Evolutionary conservation across 768 basidiomycete species (phyloP).

Genomic region (Ramaria sp.): DNA sequence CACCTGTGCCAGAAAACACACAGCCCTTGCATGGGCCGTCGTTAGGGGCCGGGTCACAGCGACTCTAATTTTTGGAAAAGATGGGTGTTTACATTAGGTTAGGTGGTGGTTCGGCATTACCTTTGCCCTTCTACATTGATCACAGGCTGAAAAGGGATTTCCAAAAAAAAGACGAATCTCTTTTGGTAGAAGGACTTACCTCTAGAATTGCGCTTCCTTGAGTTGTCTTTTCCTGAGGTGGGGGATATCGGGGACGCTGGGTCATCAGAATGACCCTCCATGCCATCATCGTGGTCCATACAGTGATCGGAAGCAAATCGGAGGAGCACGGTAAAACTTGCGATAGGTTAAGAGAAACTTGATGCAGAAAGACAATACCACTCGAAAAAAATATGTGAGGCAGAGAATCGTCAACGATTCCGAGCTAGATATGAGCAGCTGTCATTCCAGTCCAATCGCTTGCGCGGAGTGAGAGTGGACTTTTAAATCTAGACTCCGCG

Average conservation of each 20-base stretch:
- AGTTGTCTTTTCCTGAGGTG: background rate
- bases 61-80: background rate
- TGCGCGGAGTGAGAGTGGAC: no score
- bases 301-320: background rate
- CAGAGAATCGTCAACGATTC: no score
- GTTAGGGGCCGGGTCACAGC: background rate
- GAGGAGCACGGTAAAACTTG: no score
- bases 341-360: no score
- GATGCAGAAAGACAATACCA: no score
- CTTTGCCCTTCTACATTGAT: constrained; percentile 4
- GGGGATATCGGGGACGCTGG: background rate
- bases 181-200: background rate
- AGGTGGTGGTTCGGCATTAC: background rate
- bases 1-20: background rate
- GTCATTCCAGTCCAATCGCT: no score
- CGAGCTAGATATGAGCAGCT: no score
- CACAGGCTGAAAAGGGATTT: background rate
- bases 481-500: no score
- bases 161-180: background rate
- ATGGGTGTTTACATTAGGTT: no score
- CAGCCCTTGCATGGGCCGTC: background rate
- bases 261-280: background rate
- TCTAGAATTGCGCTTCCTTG: background rate
- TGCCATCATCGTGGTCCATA: background rate
- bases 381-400: no score